phyloP scores from a whole-genome alignment of 2,329 filamentous ascomycete genomes.

The Bipolaris gigantea region DNA sequence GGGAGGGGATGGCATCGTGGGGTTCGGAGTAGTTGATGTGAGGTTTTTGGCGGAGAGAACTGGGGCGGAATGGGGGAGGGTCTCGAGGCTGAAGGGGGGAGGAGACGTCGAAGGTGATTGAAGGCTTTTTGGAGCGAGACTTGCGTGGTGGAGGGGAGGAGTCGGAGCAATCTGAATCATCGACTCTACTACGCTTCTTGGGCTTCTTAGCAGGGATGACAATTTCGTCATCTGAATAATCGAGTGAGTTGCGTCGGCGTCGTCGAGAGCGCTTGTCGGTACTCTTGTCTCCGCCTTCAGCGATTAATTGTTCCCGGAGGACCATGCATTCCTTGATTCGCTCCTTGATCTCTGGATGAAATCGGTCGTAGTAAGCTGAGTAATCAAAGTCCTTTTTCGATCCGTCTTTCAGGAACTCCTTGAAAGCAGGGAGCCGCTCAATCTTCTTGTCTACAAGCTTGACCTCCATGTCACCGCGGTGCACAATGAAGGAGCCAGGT shows the following conservation, averaged over 20 bases:
- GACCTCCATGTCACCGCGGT: slow-evolving; percentile 38
- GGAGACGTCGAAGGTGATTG: background rate
- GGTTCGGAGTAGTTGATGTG: slow-evolving; percentile 17
- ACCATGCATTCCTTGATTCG: slow-evolving; percentile 10
- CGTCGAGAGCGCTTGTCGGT: background rate
- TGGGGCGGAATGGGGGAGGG: background rate
- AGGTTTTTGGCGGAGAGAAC: slow-evolving; percentile 12
- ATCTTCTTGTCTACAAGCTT: slow-evolving; percentile 26
- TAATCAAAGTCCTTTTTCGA: slow-evolving; percentile 12
- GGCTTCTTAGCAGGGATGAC: background rate
- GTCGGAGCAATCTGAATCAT: slow-evolving; percentile 1
- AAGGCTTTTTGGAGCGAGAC: background rate
- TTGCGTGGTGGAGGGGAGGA: background rate
- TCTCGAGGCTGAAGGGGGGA: background rate
- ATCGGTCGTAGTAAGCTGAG: slow-evolving; percentile 16
- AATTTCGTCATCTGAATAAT: slow-evolving; percentile 1
- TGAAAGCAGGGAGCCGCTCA: slow-evolving; percentile 3
- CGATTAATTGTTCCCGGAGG: slow-evolving; percentile 3
- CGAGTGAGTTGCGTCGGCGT: background rate
- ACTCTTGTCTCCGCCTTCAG: slow-evolving; percentile 1
- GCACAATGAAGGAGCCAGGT: slow-evolving; percentile 27
- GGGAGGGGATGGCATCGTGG: background rate
- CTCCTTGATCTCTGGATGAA: slow-evolving; percentile 17
- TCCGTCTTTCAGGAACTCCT: slow-evolving; percentile 5
- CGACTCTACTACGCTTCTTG: background rate